These are phyloP conservation scores for Oehlia diaphana DNA, from an alignment of 192 early-diverging fungal species.

Conservation along the genomic window DNA sequence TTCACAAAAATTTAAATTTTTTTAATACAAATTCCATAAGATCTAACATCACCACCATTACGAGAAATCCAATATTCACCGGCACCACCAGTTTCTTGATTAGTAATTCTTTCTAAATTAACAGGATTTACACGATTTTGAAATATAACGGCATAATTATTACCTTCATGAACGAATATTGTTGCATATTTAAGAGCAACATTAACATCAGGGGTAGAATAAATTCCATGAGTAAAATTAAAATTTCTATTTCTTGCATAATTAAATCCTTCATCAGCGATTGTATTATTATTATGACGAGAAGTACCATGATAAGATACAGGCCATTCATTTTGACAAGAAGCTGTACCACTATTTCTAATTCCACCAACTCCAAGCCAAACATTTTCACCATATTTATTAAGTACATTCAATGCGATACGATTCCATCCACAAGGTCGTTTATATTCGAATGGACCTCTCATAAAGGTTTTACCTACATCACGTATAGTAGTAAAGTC, in stretches of 20 bases:
- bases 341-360: neutral
- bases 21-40: slow-evolving; percentile 27
- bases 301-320: slow-evolving; percentile 30
- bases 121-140: slow-evolving; percentile 28
- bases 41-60: slow-evolving; percentile 21
- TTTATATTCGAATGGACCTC: slow-evolving; percentile 1
- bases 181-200: slow-evolving; percentile 11
- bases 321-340: slow-evolving; percentile 25
- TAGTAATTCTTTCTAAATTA: slow-evolving; percentile 3
- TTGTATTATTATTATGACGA: neutral
- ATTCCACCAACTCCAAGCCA: slow-evolving; percentile 1
- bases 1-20: neutral
- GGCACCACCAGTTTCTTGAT: neutral
- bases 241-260: neutral
- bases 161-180: neutral
- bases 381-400: slow-evolving; percentile 13
- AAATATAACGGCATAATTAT: slow-evolving; percentile 5
- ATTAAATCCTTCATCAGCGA: slow-evolving; percentile 16
- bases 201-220: slow-evolving; percentile 23
- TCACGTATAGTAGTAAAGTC: slow-evolving; percentile 9
- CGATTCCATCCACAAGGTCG: slow-evolving; percentile 20
- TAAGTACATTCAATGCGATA: slow-evolving; percentile 13
- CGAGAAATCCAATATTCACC: slow-evolving; percentile 27
- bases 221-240: slow-evolving; percentile 22
- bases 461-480: neutral